Evolutionary conservation across 345 rosid genomes (phyloP).

Genomic region (Carallia pectinifolia): DNA sequence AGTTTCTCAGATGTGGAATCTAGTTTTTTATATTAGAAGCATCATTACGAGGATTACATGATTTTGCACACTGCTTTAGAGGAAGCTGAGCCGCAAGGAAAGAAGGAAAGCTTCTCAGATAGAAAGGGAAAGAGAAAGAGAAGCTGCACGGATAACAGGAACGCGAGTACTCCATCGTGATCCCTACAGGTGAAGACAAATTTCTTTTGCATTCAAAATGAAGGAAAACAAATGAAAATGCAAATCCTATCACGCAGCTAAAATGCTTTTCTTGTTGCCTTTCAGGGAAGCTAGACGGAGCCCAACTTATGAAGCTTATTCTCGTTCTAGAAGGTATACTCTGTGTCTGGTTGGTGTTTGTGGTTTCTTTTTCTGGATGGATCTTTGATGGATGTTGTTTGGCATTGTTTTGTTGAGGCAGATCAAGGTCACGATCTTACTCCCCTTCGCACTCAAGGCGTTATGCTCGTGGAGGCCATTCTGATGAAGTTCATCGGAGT

Average conservation of each 20-base stretch:
- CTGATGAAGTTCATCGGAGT: conserved; percentile 58
- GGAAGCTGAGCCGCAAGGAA: conserved; percentile 95
- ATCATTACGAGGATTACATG: conserved; percentile 2
- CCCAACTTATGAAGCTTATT: conserved; percentile 95
- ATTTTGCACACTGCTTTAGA: conserved; percentile 41
- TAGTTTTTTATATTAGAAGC: not conserved
- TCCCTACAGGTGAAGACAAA: conserved; percentile 67
- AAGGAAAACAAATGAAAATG: not conserved
- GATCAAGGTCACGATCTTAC: conserved; percentile 76
- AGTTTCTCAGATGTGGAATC: conserved; percentile 34
- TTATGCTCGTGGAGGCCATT: conserved; percentile 51
- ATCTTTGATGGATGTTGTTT: not conserved
- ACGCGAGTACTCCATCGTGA: conserved; percentile 70
- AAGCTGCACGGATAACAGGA: conserved; percentile 63
- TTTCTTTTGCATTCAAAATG: not conserved
- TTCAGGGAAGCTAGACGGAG: conserved; percentile 81
- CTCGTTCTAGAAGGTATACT: conserved; percentile 76
- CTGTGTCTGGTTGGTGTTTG: not conserved
- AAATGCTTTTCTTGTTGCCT: conserved; percentile 9
- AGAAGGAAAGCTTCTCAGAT: conserved; percentile 92
- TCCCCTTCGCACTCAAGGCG: conserved; percentile 79
- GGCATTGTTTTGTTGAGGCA: conserved; percentile 38
- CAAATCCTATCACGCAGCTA: not conserved
- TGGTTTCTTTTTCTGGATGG: not conserved
- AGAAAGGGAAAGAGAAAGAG: conserved; percentile 93